Conservation (phyloP, 192 early-diverging fungal genomes). For the Funneliformis mosseae region DNA sequence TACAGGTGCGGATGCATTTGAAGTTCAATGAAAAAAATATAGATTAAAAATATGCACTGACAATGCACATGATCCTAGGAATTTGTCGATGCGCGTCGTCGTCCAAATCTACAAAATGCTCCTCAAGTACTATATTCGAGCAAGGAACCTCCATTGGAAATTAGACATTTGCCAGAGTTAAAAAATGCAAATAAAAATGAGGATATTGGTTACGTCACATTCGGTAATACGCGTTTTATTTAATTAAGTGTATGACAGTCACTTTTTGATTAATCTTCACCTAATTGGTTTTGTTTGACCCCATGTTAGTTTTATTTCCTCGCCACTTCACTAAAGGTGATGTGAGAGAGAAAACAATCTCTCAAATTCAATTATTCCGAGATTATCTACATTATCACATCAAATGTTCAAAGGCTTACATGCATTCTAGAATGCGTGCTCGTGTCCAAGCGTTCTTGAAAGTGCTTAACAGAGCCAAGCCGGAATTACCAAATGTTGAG, state of each 20-base stretch:
- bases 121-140: conserved; percentile 93
- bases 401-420: conserved; percentile 98
- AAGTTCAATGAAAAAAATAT: neutral
- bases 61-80: conserved; percentile 55
- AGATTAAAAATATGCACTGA: neutral
- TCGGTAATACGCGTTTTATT: conserved; percentile 62
- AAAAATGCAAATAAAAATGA: conserved; percentile 72
- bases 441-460: conserved; percentile 96
- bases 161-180: conserved; percentile 73
- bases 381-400: conserved; percentile 99
- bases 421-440: conserved; percentile 97
- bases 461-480: conserved; percentile 98
- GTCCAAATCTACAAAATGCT: conserved; percentile 86
- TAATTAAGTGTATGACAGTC: neutral
- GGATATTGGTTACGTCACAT: conserved; percentile 92
- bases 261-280: neutral
- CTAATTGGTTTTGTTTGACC: neutral
- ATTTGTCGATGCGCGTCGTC: conserved; percentile 98
- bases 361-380: conserved; percentile 94
- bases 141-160: conserved; percentile 93
- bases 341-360: conserved; percentile 87
- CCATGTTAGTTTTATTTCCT: conserved; percentile 83
- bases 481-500: conserved; percentile 76
- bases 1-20: conserved; percentile 67
- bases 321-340: conserved; percentile 76